Conservation (phyloP, 768 basidiomycete genomes). For the Suillus weaverae region DNA sequence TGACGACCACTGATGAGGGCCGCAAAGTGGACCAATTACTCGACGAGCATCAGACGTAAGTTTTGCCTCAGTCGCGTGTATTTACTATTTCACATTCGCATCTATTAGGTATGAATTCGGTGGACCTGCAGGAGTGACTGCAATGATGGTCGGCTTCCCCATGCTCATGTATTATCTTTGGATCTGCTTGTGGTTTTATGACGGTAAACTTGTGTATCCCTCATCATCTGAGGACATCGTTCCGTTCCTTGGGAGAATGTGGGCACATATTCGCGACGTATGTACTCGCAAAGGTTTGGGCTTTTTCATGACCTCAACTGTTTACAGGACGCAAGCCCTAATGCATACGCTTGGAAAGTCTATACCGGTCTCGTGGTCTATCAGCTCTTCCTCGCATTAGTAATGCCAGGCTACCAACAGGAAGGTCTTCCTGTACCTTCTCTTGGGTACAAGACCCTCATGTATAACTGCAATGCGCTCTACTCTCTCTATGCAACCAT, state of each 20-base stretch:
- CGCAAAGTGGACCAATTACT: slow-evolving; percentile 71
- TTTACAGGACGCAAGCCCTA: slow-evolving; percentile 85
- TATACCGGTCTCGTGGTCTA: slow-evolving; percentile 87
- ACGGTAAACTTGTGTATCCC: slow-evolving; percentile 77
- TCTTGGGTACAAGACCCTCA: slow-evolving; percentile 86
- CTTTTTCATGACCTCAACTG: background rate
- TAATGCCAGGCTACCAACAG: slow-evolving; percentile 91
- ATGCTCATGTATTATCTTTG: slow-evolving; percentile 98
- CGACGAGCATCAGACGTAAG: slow-evolving; percentile 66
- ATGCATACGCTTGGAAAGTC: slow-evolving; percentile 83
- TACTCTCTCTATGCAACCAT: slow-evolving; percentile 82
- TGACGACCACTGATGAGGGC: slow-evolving; percentile 64
- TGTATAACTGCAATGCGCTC: slow-evolving; percentile 97
- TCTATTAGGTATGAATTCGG: slow-evolving; percentile 87
- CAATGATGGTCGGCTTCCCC: slow-evolving; percentile 95
- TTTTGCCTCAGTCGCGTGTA: slow-evolving; percentile 1
- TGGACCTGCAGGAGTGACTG: slow-evolving; percentile 85
- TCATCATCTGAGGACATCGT: slow-evolving; percentile 64
- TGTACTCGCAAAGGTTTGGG: slow-evolving; percentile 21
- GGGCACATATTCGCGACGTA: slow-evolving; percentile 80
- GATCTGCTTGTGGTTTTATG: slow-evolving; percentile 96
- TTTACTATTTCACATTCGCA: background rate
- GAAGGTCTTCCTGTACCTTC: slow-evolving; percentile 97
- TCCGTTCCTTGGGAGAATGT: slow-evolving; percentile 82
- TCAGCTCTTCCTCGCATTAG: slow-evolving; percentile 86